Evolutionary conservation across 2,329 filamentous ascomycete species (phyloP).

Genomic region (Westerdykella aurantiaca): DNA sequence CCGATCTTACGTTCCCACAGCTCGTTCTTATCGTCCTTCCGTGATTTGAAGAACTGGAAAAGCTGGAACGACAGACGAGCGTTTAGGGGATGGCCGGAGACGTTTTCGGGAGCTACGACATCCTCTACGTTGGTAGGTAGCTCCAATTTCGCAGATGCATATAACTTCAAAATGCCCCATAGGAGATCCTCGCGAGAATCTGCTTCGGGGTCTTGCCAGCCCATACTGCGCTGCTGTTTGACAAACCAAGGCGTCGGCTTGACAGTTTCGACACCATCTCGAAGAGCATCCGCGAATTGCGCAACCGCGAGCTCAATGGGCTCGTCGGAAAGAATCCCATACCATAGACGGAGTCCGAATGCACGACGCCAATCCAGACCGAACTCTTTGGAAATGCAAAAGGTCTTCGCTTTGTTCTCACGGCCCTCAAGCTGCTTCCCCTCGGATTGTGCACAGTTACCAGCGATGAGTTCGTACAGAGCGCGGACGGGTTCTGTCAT

Average conservation of each 20-base stretch:
- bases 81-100: conserved; percentile 68
- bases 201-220: conserved; percentile 57
- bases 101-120: conserved; percentile 68
- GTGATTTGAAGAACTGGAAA: conserved; percentile 50
- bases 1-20: conserved; percentile 23
- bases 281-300: conserved; percentile 68
- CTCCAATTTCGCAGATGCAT: conserved; percentile 53
- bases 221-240: conserved; percentile 52
- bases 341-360: conserved; percentile 89
- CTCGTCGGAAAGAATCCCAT: conserved; percentile 64
- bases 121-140: conserved; percentile 54
- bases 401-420: conserved; percentile 75
- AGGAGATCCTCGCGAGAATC: conserved; percentile 67
- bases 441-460: conserved; percentile 77
- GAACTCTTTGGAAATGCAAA: conserved; percentile 78
- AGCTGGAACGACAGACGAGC: conserved; percentile 81
- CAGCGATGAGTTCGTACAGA: conserved; percentile 82
- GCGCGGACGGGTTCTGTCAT: conserved; percentile 78
- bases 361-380: conserved; percentile 88
- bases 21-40: conserved; percentile 21
- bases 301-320: conserved; percentile 66
- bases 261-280: conserved; percentile 61
- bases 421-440: conserved; percentile 66
- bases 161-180: conserved; percentile 81
- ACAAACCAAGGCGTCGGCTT: conserved; percentile 67